Conservation (phyloP, 805 yeast genomes). For the Starmerella floricola region DNA sequence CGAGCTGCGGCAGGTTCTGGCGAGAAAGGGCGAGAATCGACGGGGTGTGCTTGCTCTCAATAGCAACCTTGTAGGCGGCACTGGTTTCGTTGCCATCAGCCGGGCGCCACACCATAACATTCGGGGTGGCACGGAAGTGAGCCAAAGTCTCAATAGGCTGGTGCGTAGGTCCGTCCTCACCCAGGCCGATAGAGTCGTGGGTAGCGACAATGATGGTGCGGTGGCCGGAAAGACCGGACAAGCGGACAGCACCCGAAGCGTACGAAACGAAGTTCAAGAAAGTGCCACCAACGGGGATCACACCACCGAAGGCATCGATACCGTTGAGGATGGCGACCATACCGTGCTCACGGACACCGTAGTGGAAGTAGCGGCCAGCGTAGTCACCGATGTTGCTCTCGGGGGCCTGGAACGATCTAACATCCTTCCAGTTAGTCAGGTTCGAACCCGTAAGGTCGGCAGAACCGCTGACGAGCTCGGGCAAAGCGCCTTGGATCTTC, state of each 20-base stretch:
- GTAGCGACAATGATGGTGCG: constrained; percentile 43
- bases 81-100: constrained; percentile 43
- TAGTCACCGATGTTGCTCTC: constrained; percentile 68
- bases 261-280: constrained; percentile 80
- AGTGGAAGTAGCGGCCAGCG: constrained; percentile 87
- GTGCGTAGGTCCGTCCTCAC: constrained; percentile 50
- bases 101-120: constrained; percentile 40
- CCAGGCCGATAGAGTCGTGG: constrained; percentile 47
- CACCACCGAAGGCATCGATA: constrained; percentile 78
- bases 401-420: constrained; percentile 88
- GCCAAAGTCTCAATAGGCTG: constrained; percentile 44
- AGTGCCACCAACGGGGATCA: constrained; percentile 90
- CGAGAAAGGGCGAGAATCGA: constrained; percentile 62
- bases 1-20: constrained; percentile 80
- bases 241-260: constrained; percentile 43
- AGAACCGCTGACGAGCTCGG: constrained; percentile 93
- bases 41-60: constrained; percentile 50
- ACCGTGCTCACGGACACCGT: constrained; percentile 98
- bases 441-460: constrained; percentile 97
- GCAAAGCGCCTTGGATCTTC: constrained; percentile 49
- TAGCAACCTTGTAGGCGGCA: constrained; percentile 47
- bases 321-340: constrained; percentile 99
- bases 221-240: constrained; percentile 38
- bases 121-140: constrained; percentile 42
- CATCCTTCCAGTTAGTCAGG: constrained; percentile 75